Evolutionary conservation across 306 rosid genomes (phyloP).

Genomic region (Biancaea sappan): DNA sequence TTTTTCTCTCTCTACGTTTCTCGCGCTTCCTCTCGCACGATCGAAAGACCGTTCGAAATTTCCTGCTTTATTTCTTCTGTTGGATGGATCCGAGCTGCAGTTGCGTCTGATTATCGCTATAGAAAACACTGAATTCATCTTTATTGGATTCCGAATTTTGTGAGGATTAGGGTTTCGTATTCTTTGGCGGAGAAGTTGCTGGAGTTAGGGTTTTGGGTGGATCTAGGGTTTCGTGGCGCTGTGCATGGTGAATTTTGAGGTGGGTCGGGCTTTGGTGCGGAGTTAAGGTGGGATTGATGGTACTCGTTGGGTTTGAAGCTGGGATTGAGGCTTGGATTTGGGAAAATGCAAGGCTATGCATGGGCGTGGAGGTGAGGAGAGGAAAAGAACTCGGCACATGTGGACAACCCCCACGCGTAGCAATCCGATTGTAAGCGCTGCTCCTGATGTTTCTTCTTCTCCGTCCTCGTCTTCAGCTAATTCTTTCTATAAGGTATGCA

Average conservation of each 20-base stretch:
- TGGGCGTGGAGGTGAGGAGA: constrained; percentile 60
- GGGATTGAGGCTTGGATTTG: constrained; percentile 54
- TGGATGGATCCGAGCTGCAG: not conserved
- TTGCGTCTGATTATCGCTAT: constrained; percentile 28
- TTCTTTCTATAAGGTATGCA: constrained; percentile 58
- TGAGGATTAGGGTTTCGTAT: constrained; percentile 28
- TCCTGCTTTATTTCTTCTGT: constrained; percentile 4
- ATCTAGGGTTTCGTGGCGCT: constrained; percentile 39
- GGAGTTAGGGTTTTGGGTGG: constrained; percentile 33
- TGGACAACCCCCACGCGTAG: constrained; percentile 57
- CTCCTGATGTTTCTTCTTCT: constrained; percentile 52
- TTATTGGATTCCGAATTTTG: not conserved
- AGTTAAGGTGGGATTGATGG: constrained; percentile 43
- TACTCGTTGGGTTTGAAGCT: constrained; percentile 43
- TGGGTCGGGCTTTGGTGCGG: not conserved
- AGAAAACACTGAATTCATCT: not conserved
- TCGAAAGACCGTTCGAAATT: constrained; percentile 48
- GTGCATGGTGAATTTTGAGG: constrained; percentile 21
- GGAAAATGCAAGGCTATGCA: constrained; percentile 85
- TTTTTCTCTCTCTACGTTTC: constrained; percentile 41
- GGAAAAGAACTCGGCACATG: constrained; percentile 69
- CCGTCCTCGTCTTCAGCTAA: constrained; percentile 47
- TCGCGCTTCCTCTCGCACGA: constrained; percentile 32
- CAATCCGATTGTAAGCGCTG: constrained; percentile 35
- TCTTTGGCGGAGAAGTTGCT: not conserved